Evolutionary conservation across 225 moss, liverwort and hornwort genomes (phyloP), one percentile per base, ranked within the genome.

Genomic region (Sphagnum contortum): DNA sequence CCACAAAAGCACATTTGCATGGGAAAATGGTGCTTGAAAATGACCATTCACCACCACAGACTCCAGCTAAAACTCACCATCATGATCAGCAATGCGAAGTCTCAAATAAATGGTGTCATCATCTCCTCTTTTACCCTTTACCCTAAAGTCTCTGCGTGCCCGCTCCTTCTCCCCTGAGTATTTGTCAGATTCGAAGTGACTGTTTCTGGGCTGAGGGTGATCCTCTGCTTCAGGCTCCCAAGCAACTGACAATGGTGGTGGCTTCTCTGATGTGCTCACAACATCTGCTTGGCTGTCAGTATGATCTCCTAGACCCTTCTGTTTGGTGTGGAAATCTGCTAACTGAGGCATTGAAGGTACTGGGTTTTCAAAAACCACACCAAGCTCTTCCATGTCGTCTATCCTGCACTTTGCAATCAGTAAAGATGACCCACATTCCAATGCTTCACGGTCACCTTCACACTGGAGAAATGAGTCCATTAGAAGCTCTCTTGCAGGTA

Each of bases 101-200:
- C 89, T 85, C 64, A 93, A 70, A 61, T 86, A 92, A 57, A 98
- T 79, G 3, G 92, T 92, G 6, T 88, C 87, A 45, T 98, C 90
- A 63, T 98, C 90, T 68, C 83, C 85, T 62, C 90, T 87, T 77
- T 93, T 93, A 9, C 96, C 96, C 70, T 98, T 98, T 57, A 93
- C 96, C 75, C 90, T 80, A 29, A 98, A 87, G 64, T 90, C 87
- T 59, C 84, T 77, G 74, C 89, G 72, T 45, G 74, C 81, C 47
- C 87, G 88, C 60, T 92, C 88, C 70, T 84, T 88, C n/a, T 77
- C 82, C 44, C 58, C 44, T 4, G 55, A 66, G 7, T 55, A 48
- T 63, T 63, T 70, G 14, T 45, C 29, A 3, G 13, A 54, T 4
- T 49, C 70, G 8, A 77, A 85, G 7, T 79, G 81, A 68, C 77